phyloP scores from a whole-genome alignment of 176 grass and related monocot species.

The Carex littledalei region DNA sequence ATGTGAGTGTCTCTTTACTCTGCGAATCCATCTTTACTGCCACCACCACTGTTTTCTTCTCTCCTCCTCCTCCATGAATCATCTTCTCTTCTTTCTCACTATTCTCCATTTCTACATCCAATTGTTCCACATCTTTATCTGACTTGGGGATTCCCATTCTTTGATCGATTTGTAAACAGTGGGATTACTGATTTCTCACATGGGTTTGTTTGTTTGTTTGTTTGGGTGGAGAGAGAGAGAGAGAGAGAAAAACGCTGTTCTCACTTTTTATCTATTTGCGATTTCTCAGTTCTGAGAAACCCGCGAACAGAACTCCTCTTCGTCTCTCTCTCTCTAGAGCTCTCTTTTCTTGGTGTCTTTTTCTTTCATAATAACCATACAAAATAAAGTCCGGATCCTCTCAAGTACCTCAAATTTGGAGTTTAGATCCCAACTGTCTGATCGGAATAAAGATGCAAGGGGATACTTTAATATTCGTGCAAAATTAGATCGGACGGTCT shows the following conservation, averaged over 20 bases:
- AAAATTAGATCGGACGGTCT: too few species aligned
- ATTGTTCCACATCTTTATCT: constrained; percentile 8
- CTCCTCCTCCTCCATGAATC: neutral
- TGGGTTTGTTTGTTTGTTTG: constrained; percentile 17
- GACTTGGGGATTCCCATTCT: neutral
- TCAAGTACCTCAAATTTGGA: too few species aligned
- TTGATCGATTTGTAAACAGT: neutral
- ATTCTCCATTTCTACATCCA: neutral
- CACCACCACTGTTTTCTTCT: constrained; percentile 63
- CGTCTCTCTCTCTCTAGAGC: neutral
- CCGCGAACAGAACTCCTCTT: neutral
- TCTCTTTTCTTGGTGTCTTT: neutral
- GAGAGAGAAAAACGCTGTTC: neutral
- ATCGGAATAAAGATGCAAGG: too few species aligned
- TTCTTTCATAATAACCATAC: neutral
- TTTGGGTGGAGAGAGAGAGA: neutral
- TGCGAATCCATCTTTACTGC: constrained; percentile 55
- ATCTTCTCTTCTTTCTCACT: neutral
- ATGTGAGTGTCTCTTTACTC: constrained; percentile 85
- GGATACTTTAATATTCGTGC: too few species aligned
- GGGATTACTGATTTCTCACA: neutral
- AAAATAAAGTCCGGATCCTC: too few species aligned
- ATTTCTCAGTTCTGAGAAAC: neutral
- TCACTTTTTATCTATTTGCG: neutral
- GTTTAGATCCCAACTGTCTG: too few species aligned